Evolutionary conservation across 768 basidiomycete genomes (phyloP).

Genomic region (Amanita brunnescens): DNA sequence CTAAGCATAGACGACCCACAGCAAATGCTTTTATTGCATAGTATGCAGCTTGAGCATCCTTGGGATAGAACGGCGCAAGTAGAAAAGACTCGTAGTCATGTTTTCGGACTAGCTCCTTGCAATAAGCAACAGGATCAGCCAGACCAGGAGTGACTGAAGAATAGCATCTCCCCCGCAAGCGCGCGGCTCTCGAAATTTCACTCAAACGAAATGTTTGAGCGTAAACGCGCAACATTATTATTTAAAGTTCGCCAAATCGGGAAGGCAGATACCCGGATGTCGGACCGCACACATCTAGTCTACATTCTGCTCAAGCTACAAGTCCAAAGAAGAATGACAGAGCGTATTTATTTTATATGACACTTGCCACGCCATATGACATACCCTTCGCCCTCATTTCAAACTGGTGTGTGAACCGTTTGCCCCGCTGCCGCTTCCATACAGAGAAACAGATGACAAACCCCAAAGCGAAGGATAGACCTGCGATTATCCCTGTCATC

Average conservation of each 20-base stretch:
- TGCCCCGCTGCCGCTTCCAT: background rate
- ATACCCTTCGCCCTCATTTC: background rate
- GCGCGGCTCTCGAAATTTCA: background rate
- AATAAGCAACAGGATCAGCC: conserved; percentile 49
- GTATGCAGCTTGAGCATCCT: conserved; percentile 52
- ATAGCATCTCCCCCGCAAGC: background rate
- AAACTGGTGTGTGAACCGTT: background rate
- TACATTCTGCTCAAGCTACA: no score
- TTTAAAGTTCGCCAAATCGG: no score
- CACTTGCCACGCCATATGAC: background rate
- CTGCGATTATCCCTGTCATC: conserved; percentile 14
- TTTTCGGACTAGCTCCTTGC: conserved; percentile 61
- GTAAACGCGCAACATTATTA: background rate
- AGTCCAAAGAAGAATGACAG: no score
- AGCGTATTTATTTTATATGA: no score
- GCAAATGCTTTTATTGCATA: conserved; percentile 79
- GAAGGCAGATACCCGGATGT: background rate
- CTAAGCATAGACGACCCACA: conserved; percentile 37
- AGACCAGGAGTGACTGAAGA: conserved; percentile 15
- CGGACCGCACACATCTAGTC: background rate
- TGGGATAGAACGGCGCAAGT: conserved; percentile 63
- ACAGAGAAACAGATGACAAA: background rate
- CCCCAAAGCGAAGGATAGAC: conserved; percentile 5
- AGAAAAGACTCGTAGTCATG: conserved; percentile 81
- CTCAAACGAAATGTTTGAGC: background rate